Conservation (phyloP, 768 basidiomycete species). For the Glaciozyma martinii region DNA sequence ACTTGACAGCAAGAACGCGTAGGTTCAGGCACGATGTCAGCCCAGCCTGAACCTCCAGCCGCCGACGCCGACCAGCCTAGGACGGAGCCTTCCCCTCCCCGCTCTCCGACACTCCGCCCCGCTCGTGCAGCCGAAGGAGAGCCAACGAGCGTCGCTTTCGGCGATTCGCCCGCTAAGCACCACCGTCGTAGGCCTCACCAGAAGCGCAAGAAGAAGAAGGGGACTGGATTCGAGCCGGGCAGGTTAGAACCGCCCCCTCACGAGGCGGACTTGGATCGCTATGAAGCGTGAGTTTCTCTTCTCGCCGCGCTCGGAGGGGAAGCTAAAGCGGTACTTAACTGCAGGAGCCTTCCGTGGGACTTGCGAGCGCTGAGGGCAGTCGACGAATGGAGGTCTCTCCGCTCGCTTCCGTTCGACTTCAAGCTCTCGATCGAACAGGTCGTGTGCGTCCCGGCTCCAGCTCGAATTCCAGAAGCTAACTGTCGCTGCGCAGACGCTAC, state of each 20-base stretch:
- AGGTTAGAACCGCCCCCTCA: neutral
- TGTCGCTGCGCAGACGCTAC: neutral
- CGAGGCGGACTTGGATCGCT: neutral
- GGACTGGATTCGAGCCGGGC: neutral
- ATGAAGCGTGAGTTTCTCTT: slow-evolving; percentile 1
- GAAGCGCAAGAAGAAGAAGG: neutral
- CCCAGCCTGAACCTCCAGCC: too few species aligned
- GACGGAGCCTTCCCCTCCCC: too few species aligned
- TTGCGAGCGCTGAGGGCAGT: slow-evolving; percentile 1
- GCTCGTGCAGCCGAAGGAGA: too few species aligned
- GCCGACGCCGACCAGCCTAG: too few species aligned
- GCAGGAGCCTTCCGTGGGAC: slow-evolving; percentile 3
- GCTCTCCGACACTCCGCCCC: too few species aligned
- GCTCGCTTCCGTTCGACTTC: neutral
- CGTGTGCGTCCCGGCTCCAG: neutral
- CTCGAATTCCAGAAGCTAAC: too few species aligned
- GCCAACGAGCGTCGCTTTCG: too few species aligned
- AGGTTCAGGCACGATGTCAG: too few species aligned
- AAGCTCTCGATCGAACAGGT: neutral
- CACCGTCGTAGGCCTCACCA: too few species aligned
- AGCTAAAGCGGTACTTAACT: neutral
- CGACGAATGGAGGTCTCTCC: slow-evolving; percentile 9
- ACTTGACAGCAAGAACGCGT: too few species aligned
- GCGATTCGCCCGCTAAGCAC: too few species aligned
- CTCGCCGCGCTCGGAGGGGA: too few species aligned